Conservation (phyloP, 2,329 filamentous ascomycete species). For the Trichoderma koningiopsis region DNA sequence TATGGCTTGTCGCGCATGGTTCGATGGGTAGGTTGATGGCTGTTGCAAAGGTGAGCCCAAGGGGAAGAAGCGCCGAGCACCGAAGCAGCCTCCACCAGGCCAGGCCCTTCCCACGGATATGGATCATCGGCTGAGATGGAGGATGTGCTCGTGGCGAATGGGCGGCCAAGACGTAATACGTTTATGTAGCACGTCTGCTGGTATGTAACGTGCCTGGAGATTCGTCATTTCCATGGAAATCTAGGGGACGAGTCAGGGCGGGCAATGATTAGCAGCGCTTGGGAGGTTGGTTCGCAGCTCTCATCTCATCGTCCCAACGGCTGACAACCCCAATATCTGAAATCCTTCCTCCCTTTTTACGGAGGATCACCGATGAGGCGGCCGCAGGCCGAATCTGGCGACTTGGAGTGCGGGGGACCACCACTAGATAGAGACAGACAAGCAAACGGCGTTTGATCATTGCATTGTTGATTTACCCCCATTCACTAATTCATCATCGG, state of each 20-base stretch:
- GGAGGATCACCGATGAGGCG: background rate
- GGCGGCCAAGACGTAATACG: constrained; percentile 34
- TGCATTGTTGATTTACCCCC: background rate
- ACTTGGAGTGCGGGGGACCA: background rate
- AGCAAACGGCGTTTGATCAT: background rate
- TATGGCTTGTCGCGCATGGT: background rate
- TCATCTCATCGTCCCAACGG: background rate
- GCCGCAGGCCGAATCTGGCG: background rate
- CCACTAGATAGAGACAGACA: background rate
- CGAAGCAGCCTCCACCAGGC: constrained; percentile 13
- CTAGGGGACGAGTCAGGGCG: constrained; percentile 10
- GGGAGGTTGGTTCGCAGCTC: background rate
- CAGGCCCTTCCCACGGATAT: constrained; percentile 5
- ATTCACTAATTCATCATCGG: background rate
- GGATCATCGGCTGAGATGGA: constrained; percentile 18
- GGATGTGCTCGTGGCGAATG: constrained; percentile 31
- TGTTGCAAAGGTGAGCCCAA: constrained; percentile 1
- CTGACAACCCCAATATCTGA: constrained; percentile 5
- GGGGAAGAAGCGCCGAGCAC: constrained; percentile 21
- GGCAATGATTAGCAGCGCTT: background rate
- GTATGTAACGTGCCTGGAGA: constrained; percentile 22
- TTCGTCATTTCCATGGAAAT: constrained; percentile 12
- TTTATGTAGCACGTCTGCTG: constrained; percentile 30
- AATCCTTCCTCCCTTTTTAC: background rate
- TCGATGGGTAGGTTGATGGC: background rate